A percentile compares a stretch with the other conserved stretches of the same genome.
Evolutionary conservation across 257 asterid species (phyloP).

Genomic region (Solanum chiquidenum): DNA sequence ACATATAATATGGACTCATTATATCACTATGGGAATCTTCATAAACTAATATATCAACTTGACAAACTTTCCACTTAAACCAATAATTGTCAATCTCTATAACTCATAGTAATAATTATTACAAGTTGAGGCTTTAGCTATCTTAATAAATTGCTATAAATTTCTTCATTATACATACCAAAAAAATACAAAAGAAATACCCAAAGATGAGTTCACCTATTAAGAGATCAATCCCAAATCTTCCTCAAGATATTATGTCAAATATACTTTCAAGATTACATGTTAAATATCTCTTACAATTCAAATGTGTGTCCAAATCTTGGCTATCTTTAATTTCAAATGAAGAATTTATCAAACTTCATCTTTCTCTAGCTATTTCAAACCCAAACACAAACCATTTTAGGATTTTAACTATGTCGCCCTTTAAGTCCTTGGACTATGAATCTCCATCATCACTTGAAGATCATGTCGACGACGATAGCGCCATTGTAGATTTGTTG

Average conservation of each 20-base stretch:
- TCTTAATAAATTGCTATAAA: not conserved
- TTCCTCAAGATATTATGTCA: not conserved
- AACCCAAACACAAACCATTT: not conserved
- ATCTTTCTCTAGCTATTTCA: not conserved
- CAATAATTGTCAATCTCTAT: not conserved
- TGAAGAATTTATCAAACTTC: not conserved
- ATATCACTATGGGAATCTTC: not conserved
- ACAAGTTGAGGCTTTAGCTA: not conserved
- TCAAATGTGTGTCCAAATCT: not conserved
- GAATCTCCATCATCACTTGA: not conserved
- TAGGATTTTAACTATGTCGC: not conserved
- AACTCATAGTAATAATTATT: not conserved
- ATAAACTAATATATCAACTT: not conserved
- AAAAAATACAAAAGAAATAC: not conserved
- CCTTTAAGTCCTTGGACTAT: not conserved
- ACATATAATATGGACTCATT: not conserved
- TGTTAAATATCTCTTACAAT: not conserved
- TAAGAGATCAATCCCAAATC: not conserved
- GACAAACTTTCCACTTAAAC: not conserved
- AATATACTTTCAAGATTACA: not conserved
- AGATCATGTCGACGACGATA: not conserved
- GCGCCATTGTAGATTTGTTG: not conserved
- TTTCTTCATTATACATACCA: not conserved
- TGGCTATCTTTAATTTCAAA: not conserved
- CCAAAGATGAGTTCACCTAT: not conserved